phyloP scores from a whole-genome alignment of 1,284 basidiomycete species.

The Sporisorium graminicola region DNA sequence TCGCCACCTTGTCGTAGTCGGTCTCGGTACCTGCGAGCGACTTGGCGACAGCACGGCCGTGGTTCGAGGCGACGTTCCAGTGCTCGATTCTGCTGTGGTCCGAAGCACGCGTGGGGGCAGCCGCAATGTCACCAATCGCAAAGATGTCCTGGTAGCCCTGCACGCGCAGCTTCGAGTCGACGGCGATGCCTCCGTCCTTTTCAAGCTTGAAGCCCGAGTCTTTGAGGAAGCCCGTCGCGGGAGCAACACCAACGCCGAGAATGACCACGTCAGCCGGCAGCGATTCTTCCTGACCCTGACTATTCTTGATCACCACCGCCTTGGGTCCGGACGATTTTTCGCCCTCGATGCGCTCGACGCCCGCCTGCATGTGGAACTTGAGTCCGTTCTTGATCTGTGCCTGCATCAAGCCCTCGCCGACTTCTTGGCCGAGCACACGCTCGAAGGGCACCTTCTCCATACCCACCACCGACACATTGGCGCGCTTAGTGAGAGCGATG shows the following conservation, averaged over 20 bases:
- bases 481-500: conserved; percentile 78
- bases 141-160: conserved; percentile 77
- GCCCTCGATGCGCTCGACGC: conserved; percentile 80
- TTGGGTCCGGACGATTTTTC: conserved; percentile 42
- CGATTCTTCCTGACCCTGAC: conserved; percentile 73
- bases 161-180: conserved; percentile 84
- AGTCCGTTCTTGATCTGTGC: conserved; percentile 77
- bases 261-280: conserved; percentile 84
- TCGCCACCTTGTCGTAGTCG: conserved; percentile 81
- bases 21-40: conserved; percentile 66
- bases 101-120: conserved; percentile 77
- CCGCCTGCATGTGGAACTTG: conserved; percentile 81
- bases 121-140: conserved; percentile 91
- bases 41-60: conserved; percentile 85
- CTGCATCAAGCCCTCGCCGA: conserved; percentile 84
- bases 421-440: conserved; percentile 81
- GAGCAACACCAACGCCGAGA: conserved; percentile 89
- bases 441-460: conserved; percentile 88
- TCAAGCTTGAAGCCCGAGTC: conserved; percentile 71
- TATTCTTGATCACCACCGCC: conserved; percentile 76
- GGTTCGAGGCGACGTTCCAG: conserved; percentile 90
- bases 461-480: conserved; percentile 83
- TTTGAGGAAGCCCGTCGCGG: conserved; percentile 86
- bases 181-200: conserved; percentile 80
- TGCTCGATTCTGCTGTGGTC: conserved; percentile 82